Percentiles rank a stretch among this genome's conserved stretches.
Conservation (phyloP, 2,329 filamentous ascomycete genomes). For the Cytospora leucostoma region DNA sequence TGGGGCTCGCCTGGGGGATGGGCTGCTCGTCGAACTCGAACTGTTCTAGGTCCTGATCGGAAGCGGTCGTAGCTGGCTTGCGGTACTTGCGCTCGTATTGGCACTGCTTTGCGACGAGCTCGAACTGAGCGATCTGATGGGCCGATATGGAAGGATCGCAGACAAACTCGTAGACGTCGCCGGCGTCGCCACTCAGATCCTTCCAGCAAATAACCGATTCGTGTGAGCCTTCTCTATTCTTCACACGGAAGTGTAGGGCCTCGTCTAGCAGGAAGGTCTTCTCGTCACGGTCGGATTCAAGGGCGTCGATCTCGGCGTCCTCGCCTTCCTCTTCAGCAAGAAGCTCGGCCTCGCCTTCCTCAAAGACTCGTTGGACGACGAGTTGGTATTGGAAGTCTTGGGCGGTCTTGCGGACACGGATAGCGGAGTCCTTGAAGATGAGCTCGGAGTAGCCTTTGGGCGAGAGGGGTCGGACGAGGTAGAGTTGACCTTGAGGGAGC, state of each 20-base stretch:
- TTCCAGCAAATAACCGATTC: slow-evolving; percentile 92
- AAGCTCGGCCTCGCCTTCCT: slow-evolving; percentile 93
- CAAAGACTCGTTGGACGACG: slow-evolving; percentile 92
- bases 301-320: slow-evolving; percentile 73
- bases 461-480: slow-evolving; percentile 90
- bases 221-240: slow-evolving; percentile 70
- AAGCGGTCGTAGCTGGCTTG: slow-evolving; percentile 75
- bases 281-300: slow-evolving; percentile 85
- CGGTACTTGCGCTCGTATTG: slow-evolving; percentile 97
- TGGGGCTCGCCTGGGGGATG: slow-evolving; percentile 64
- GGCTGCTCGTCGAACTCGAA: slow-evolving; percentile 75
- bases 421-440: slow-evolving; percentile 96
- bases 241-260: slow-evolving; percentile 81
- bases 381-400: slow-evolving; percentile 98
- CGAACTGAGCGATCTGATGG: slow-evolving; percentile 76
- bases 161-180: slow-evolving; percentile 97
- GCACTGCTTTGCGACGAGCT: slow-evolving; percentile 82
- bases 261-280: slow-evolving; percentile 97
- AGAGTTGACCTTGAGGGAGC: slow-evolving; percentile 92
- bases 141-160: slow-evolving; percentile 75
- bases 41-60: slow-evolving; percentile 75
- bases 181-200: slow-evolving; percentile 88
- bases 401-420: slow-evolving; percentile 86
- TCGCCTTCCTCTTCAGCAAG: slow-evolving; percentile 87
- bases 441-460: slow-evolving; percentile 98